Percentiles rank a stretch among this genome's conserved stretches.
phyloP scores from a whole-genome alignment of 768 basidiomycete genomes.

The Mycena floridula region DNA sequence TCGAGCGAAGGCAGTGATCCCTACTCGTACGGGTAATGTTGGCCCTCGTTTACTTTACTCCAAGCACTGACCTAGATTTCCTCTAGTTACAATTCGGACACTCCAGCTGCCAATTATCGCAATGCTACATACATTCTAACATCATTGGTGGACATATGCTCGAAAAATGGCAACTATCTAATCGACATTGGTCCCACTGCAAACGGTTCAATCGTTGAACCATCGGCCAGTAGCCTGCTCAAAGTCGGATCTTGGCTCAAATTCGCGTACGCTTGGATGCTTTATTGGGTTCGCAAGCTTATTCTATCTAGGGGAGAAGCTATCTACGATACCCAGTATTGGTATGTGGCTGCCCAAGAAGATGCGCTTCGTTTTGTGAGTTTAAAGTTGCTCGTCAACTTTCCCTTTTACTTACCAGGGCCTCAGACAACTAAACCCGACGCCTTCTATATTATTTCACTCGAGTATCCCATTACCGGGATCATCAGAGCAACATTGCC shows the following conservation, averaged over 20 bases:
- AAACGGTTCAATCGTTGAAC: constrained; percentile 30
- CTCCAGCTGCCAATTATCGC: constrained; percentile 7
- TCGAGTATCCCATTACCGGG: constrained; percentile 20
- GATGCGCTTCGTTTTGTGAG: constrained; percentile 25
- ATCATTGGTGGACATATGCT: constrained; percentile 6
- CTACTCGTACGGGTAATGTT: constrained; percentile 30
- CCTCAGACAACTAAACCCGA: constrained; percentile 27
- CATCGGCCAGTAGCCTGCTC: constrained; percentile 29
- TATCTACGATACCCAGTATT: constrained; percentile 31
- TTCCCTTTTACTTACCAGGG: too few relatives aligned
- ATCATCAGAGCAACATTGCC: constrained; percentile 17
- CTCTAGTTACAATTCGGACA: constrained; percentile 24
- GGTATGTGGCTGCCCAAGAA: constrained; percentile 14
- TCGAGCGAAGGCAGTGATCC: constrained; percentile 40
- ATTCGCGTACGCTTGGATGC: constrained; percentile 12
- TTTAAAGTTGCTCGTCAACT: too few relatives aligned
- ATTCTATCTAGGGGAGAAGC: constrained; percentile 23
- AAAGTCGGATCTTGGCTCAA: constrained; percentile 34
- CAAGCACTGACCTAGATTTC: too few relatives aligned
- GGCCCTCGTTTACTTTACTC: too few relatives aligned
- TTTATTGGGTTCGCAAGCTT: background rate
- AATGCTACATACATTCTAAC: constrained; percentile 6
- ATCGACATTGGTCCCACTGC: constrained; percentile 35
- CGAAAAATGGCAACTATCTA: constrained; percentile 45
- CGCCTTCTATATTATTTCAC: constrained; percentile 33